Evolutionary conservation across 2,329 filamentous ascomycete genomes (phyloP), one percentile per base, ranked within the genome.

Genomic region (Helotiales sp.): DNA sequence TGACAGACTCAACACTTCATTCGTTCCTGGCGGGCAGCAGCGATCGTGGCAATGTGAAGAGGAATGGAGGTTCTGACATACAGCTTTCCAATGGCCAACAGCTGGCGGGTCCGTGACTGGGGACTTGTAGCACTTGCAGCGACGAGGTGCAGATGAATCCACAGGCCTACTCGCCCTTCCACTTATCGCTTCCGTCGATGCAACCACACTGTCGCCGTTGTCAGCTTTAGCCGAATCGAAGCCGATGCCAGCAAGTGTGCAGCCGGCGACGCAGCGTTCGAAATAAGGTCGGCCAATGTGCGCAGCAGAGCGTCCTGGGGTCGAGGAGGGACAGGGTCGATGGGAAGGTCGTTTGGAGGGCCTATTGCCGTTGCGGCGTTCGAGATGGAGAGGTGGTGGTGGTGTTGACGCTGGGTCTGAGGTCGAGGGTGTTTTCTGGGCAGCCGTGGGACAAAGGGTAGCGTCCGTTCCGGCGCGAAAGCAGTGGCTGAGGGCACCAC

Each of bases 11-110:
- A 67, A 62, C 51, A 62, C 34, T 63, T 50, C 54, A 65, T 62
- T 63, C 61, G 55, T 59, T 59, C 59, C 46, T 54, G 53, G 54
- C 25, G 54, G 36, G 55, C 54, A 44, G 44, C 27, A 60, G 59
- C 33, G 58, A 54, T 61, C 62, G 66, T 66, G 62, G 63, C 63
- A 61, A 63, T 56, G 58, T 48, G 55, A 44, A 47, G 47, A 55
- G 51, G 58, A 62, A 62, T 52, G 59, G 57, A 59, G 52, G 59
- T 62, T 62, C 58, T 44, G 52, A 68, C 65, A 64, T 58, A 66
- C 66, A 55, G 60, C 59, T 66, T 66, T 58, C 61, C 57, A 69
- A 59, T 67, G 62, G 63, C 57, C 54, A 63, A 56, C 57, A 50
- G 34, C 55, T 61, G 58, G 61, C 65, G 63, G 62, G 57, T 61